These are phyloP conservation scores for Hypericum androsaemum DNA, from an alignment of 345 rosid genomes.

Conservation along the genomic window DNA sequence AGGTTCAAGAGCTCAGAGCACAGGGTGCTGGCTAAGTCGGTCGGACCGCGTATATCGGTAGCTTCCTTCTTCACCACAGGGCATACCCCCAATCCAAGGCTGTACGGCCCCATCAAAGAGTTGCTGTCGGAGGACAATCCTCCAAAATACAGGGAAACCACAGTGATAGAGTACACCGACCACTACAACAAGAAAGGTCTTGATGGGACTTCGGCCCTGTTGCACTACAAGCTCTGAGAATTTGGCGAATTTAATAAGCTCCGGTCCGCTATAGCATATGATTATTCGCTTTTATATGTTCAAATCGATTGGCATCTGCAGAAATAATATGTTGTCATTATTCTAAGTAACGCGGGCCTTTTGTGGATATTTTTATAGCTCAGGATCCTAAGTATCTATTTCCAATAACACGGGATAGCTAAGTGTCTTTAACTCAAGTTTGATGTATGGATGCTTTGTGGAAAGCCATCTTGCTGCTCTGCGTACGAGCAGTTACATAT, in stretches of 20 bases:
- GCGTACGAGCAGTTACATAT: too few species aligned
- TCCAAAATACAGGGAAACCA: constrained; percentile 23
- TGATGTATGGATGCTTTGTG: too few species aligned
- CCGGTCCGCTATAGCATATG: too few species aligned
- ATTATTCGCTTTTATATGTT: too few species aligned
- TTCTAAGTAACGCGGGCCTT: too few species aligned
- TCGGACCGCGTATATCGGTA: constrained; percentile 36
- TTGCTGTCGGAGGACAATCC: constrained; percentile 33
- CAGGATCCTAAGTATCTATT: too few species aligned
- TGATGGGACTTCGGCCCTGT: constrained; percentile 30
- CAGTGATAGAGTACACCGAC: constrained; percentile 14
- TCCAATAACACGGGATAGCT: too few species aligned
- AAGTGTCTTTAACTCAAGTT: too few species aligned
- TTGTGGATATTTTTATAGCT: too few species aligned
- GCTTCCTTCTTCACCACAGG: constrained; percentile 28
- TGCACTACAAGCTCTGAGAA: constrained; percentile 23
- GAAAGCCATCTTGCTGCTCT: too few species aligned
- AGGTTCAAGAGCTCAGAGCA: constrained; percentile 38
- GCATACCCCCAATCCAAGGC: neutral
- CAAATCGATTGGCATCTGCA: too few species aligned
- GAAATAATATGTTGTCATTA: too few species aligned
- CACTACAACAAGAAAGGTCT: constrained; percentile 25
- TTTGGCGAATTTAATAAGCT: neutral
- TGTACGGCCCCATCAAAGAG: constrained; percentile 34
- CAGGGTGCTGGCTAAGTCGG: constrained; percentile 29